Evolutionary conservation across 345 rosid species (phyloP), one percentile per base, ranked within the genome.

Genomic region (Eucalyptus curtisii): DNA sequence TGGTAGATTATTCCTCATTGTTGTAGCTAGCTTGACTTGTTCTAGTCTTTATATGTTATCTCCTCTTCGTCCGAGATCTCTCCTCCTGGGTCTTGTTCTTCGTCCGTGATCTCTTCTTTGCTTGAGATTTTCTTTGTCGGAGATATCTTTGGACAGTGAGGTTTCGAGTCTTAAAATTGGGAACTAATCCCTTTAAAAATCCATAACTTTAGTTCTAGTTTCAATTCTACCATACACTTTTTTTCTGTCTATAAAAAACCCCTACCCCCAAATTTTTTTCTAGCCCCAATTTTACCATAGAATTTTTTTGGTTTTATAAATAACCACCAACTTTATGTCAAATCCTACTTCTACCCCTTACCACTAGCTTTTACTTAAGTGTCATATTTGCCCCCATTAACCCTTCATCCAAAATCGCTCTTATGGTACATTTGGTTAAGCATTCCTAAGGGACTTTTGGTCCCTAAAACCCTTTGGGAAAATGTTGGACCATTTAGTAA

Each of bases 91-190:
- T 22, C 59, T 22, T 53, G 11, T 1, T 53, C 10, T 53, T 4
- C 12, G 12, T 55, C 13, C 61, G 13, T 55, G 61, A 55, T 24
- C 61, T 24, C 6, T 55, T 55, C 61, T 55, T 55, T 25, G 30
- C 30, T 25, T 0, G 13, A 55, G 61, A 24, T 55, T 22, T 55
- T 30, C 24, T 55, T 5, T 55, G 13, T 55, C 1, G 0, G 4
- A 24, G 30, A 24, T 55, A 24, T 55, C 61, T 55, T 55, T 24
- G 30, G 13, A 25, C 0, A 2, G 13, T 55, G 30, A 55, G 5
- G 30, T 55, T 55, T 24, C 5, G 30, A 25, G 30, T 25, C 61
- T 55, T 55, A 30, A 55, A 55, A 10, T 24, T 4, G 30, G 30
- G 61, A 30, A 6, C 1, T 24, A 5, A 55, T 55, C 27, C 61